Evolutionary conservation across 2,329 filamentous ascomycete species (phyloP).

Genomic region (Apiospora arundinis): DNA sequence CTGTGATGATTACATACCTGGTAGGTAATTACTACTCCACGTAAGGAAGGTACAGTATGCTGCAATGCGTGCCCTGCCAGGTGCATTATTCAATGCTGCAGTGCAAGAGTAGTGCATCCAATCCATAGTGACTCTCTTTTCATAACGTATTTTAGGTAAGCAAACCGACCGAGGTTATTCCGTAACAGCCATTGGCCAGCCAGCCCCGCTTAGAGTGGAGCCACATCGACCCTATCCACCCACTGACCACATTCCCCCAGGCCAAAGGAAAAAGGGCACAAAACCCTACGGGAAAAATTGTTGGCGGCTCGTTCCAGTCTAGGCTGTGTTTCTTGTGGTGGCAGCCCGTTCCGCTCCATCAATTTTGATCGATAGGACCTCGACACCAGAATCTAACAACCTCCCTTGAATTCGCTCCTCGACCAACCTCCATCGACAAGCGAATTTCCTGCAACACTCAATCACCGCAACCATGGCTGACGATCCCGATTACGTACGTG

Average conservation of each 20-base stretch:
- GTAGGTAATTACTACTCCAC: too few species aligned
- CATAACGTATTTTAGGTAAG: neutral
- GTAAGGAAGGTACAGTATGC: too few species aligned
- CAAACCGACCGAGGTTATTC: neutral
- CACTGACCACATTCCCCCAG: slow-evolving; percentile 12
- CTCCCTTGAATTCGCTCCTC: slow-evolving; percentile 46
- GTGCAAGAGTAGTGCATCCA: too few species aligned
- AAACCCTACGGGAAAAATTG: slow-evolving; percentile 20
- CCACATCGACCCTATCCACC: neutral
- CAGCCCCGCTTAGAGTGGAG: neutral
- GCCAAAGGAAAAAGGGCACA: slow-evolving; percentile 18
- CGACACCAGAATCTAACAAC: slow-evolving; percentile 31
- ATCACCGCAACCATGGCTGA: slow-evolving; percentile 77
- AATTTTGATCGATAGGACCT: slow-evolving; percentile 23
- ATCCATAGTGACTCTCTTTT: too few species aligned
- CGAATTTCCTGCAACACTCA: slow-evolving; percentile 46
- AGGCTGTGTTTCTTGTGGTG: slow-evolving; percentile 21
- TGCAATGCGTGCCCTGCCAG: too few species aligned
- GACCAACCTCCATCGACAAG: slow-evolving; percentile 50
- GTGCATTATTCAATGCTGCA: too few species aligned
- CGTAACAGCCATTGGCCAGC: neutral
- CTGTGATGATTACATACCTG: too few species aligned
- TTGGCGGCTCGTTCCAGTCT: slow-evolving; percentile 23
- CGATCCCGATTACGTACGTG: slow-evolving; percentile 79
- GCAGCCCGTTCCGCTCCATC: slow-evolving; percentile 30